Evolutionary conservation across 2,329 filamentous ascomycete genomes (phyloP), one percentile per base, ranked within the genome.

Genomic region (Monascus ruber): DNA sequence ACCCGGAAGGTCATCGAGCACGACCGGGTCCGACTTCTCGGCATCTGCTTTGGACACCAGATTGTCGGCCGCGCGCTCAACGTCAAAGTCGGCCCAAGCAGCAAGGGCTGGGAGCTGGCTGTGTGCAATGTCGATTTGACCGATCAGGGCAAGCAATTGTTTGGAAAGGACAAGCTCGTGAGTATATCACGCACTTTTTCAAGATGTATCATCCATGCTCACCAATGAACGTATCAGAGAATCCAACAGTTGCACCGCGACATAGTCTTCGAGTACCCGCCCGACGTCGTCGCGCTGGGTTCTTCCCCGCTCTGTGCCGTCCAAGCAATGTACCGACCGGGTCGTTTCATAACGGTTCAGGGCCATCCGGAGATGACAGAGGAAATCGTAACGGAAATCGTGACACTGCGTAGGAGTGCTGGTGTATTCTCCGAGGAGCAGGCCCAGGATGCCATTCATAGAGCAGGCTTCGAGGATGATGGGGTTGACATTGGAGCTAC

Each of bases 211-310:
- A 35, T 24, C 9, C 35, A 33, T 38, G 27, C 24, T 36, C 34
- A 27, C 11, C 24, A 32, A 11, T 33, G 29, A 34, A 40, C 26
- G 5, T 40, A 26, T n/a, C 42, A 63, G 58, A 53, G 52, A 36
- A 53, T 93, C 44, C 81, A 88, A 58, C 85, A 94, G 61, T 89
- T 93, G 83, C 86, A 94, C 62, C 76, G 79, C 47, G 85, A 95
- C 56, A 74, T 82, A 31, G 81, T 89, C 4, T 73, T 72, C 49
- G 62, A 70, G 24, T 76, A 77, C 39, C 85, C 85, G 0, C 53
- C 68, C 5, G 75, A 72, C 39, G 73, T 81, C 2, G 69, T 80
- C 40, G 62, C 69, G 2, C 69, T 93, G 2, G 85, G 77, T 2
- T 72, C 70, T 32, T 83, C 82, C 2, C 70, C 72, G 3, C 63